phyloP scores from a whole-genome alignment of 192 early-diverging fungal species.

The Entophlyctis helioformis region DNA sequence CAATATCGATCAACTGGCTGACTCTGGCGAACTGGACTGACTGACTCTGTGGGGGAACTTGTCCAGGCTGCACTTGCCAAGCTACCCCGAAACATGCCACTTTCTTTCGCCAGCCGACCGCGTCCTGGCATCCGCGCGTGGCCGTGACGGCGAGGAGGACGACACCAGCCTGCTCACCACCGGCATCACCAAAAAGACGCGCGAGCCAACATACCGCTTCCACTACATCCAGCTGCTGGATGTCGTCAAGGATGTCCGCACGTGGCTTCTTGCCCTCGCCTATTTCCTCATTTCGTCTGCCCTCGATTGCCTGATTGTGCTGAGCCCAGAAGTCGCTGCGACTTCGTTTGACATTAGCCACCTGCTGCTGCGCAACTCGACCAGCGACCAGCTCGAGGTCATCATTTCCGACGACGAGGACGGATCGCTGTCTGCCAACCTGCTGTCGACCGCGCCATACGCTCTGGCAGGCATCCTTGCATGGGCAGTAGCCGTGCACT shows the following conservation, averaged over 20 bases:
- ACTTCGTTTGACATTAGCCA: constrained; percentile 3
- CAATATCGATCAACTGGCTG: too few relatives aligned
- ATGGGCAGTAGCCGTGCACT: neutral
- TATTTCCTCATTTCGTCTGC: constrained; percentile 3
- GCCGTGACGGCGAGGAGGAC: constrained; percentile 11
- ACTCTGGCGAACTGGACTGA: too few relatives aligned
- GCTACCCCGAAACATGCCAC: constrained; percentile 14
- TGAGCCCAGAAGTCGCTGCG: constrained; percentile 10
- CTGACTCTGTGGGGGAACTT: too few relatives aligned
- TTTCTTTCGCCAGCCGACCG: constrained; percentile 25
- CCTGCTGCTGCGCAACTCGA: neutral
- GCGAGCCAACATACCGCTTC: constrained; percentile 7
- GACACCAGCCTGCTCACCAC: neutral
- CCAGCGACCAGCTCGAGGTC: neutral
- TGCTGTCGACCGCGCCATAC: constrained; percentile 12
- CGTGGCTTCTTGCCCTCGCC: constrained; percentile 6
- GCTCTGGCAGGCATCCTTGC: constrained; percentile 4
- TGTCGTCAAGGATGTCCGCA: constrained; percentile 7
- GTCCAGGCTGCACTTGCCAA: constrained; percentile 16
- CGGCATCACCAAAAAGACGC: too few relatives aligned
- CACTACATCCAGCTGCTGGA: constrained; percentile 10
- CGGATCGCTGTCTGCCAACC: constrained; percentile 2
- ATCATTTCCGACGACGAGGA: neutral
- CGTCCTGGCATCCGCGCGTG: constrained; percentile 15
- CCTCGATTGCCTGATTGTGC: constrained; percentile 6